Base-by-base conservation (phyloP, 495 filamentous ascomycete genomes). In the Hypoxylon crocopeplum region DNA sequence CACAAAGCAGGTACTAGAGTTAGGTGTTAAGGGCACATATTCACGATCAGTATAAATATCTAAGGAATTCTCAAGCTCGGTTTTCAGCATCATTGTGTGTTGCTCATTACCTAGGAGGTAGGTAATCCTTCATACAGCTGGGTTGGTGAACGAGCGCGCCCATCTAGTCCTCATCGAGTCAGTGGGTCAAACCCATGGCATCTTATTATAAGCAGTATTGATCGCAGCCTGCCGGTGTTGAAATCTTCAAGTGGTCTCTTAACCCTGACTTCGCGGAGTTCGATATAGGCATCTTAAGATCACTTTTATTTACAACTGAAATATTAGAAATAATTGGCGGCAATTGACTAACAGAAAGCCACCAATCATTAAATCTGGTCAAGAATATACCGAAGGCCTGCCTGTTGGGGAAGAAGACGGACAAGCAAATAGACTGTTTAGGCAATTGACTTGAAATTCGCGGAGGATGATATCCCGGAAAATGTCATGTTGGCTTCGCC, bases 391-490 rank as follows among this genome's bases (percentile, higher is more conserved):
- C 36, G 16, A 21, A 41, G 25, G 24, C 38, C 16, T 41, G 15
- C 40, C 32, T 40, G 11, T 51, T 39, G 27, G 29, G 17, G 47
- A 37, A 41, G 15, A 15, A 34, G 22, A 21, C 6, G 19, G 16
- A 16, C 24, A 10, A 17, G 2, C 11, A 54, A 27, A 16, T 33
- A 39, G 5, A 49, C 40, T 19, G 29, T 64, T 64, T 64, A 58
- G 60, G 52, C 53, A 64, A 64, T 53, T 54, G 37, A 13, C 20
- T n/a, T 4, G 48, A 44, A 45, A 46, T 21, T 45, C n/a, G n/a
- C 60, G 60, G 60, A 58, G 40, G 48, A 4, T 42, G 48, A 54
- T 49, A 1, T 48, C 37, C 60, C 53, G 54, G 38, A 3, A 52
- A 37, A 30, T 53, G 25, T 56, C 48, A 20, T 38, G n/a, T 49